These are phyloP conservation scores for Puya raimondii DNA, from an alignment of 176 grass and related monocot species.

Conservation along the genomic window DNA sequence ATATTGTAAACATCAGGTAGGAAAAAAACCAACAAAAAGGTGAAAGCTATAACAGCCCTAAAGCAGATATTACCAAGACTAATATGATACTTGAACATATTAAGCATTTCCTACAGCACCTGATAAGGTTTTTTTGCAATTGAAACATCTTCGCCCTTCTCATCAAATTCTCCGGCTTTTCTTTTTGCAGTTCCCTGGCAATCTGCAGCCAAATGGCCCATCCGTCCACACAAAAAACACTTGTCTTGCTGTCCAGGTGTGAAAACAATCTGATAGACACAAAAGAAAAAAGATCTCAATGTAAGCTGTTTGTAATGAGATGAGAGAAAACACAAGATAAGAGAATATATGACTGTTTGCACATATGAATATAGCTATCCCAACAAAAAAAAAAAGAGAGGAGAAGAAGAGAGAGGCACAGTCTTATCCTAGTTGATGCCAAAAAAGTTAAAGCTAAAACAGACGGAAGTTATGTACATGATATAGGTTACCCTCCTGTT, in stretches of 20 bases:
- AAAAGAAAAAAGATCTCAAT: conserved; percentile 22
- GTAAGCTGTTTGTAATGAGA: not conserved
- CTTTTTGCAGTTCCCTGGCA: conserved; percentile 92
- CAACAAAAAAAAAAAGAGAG: no score
- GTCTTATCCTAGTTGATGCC: no score
- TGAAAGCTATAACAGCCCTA: not conserved
- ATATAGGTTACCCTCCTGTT: not conserved
- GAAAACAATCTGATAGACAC: conserved; percentile 57
- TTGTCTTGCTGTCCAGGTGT: conserved; percentile 96
- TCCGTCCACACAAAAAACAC: conserved; percentile 95
- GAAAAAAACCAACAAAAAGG: conserved; percentile 5
- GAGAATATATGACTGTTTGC: not conserved
- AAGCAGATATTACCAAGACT: not conserved
- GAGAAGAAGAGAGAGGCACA: no score
- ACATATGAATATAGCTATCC: not conserved
- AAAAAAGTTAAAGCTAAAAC: no score
- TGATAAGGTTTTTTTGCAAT: conserved; percentile 88
- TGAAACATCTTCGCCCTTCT: conserved; percentile 54
- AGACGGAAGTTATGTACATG: no score
- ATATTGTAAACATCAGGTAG: conserved; percentile 1
- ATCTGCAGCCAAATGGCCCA: conserved; percentile 90
- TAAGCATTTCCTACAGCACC: conserved; percentile 29
- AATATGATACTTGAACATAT: not conserved
- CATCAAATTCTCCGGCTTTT: conserved; percentile 92
- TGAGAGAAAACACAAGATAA: not conserved